phyloP scores from a whole-genome alignment of 257 asterid species.

The Nemophila menziesii region DNA sequence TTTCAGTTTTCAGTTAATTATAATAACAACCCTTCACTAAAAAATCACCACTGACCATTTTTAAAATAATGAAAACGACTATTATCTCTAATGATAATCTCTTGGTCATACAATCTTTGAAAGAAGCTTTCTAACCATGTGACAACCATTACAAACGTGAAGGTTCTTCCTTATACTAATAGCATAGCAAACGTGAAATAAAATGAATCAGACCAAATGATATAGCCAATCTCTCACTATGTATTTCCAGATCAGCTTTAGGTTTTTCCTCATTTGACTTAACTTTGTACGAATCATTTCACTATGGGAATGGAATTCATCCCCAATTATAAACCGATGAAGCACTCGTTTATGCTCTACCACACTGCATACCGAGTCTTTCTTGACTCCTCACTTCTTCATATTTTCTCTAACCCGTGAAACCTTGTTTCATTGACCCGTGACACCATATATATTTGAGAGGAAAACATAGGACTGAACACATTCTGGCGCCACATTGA shows the following conservation, averaged over 20 bases:
- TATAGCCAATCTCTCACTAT: slow-evolving; percentile 15
- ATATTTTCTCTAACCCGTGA: slow-evolving; percentile 8
- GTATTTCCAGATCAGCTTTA: slow-evolving; percentile 14
- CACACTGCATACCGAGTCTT: slow-evolving; percentile 11
- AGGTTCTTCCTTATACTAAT: slow-evolving; percentile 9
- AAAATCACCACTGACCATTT: slow-evolving; percentile 3
- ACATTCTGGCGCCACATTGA: slow-evolving; percentile 2
- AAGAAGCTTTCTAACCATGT: slow-evolving; percentile 3
- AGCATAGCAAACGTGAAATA: neutral
- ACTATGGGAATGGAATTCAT: slow-evolving; percentile 7
- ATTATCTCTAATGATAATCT: slow-evolving; percentile 9
- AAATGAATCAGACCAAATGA: slow-evolving; percentile 12
- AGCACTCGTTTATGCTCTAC: slow-evolving; percentile 9
- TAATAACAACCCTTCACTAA: no score
- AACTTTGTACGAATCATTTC: slow-evolving; percentile 7
- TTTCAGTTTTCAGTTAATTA: no score
- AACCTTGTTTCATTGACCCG: slow-evolving; percentile 6
- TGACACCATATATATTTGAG: slow-evolving; percentile 12
- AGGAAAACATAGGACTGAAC: slow-evolving; percentile 9
- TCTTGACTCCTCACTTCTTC: slow-evolving; percentile 8
- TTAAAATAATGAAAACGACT: slow-evolving; percentile 8
- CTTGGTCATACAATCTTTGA: slow-evolving; percentile 1
- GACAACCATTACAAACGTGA: slow-evolving; percentile 7
- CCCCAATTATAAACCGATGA: slow-evolving; percentile 11
- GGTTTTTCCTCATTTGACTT: slow-evolving; percentile 10